Conservation (phyloP, 352 stramenopile genomes). For the Pythium sukuiense region DNA sequence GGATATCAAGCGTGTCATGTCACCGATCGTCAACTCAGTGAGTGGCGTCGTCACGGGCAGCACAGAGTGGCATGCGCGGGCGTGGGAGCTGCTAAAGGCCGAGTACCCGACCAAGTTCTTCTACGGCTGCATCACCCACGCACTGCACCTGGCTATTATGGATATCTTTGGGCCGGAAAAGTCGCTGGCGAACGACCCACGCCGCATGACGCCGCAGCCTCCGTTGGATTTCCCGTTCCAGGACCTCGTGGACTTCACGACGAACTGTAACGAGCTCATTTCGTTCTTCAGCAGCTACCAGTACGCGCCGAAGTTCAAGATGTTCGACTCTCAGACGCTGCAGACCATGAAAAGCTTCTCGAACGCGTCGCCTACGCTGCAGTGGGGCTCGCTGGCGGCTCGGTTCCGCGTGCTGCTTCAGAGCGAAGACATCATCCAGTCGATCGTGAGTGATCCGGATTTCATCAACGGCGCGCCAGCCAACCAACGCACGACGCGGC, state of each 20-base stretch:
- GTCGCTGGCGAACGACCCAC: conserved; percentile 65
- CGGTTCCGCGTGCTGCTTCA: conserved; percentile 70
- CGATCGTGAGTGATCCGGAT: conserved; percentile 66
- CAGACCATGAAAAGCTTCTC: conserved; percentile 80
- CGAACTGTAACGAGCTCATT: conserved; percentile 70
- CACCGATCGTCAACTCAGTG: conserved; percentile 62
- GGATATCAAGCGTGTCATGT: conserved; percentile 84
- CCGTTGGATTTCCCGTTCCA: conserved; percentile 81
- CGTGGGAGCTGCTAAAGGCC: conserved; percentile 82
- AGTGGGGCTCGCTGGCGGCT: conserved; percentile 66
- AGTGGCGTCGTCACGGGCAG: conserved; percentile 76
- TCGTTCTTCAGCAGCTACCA: conserved; percentile 85
- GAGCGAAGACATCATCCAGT: conserved; percentile 69
- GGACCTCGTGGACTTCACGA: conserved; percentile 76
- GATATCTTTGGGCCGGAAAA: conserved; percentile 81
- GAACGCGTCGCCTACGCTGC: conserved; percentile 57
- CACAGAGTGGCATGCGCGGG: conserved; percentile 69
- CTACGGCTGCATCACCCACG: conserved; percentile 82
- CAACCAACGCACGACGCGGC: conserved; percentile 54
- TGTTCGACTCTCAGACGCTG: conserved; percentile 69
- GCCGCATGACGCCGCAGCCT: conserved; percentile 59
- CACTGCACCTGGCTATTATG: conserved; percentile 77
- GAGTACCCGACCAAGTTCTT: conserved; percentile 88
- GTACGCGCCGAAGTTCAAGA: conserved; percentile 70
- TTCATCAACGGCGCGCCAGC: conserved; percentile 45